These are phyloP conservation scores for Mycena vitilis DNA, from an alignment of 768 basidiomycete genomes.

Conservation along the genomic window DNA sequence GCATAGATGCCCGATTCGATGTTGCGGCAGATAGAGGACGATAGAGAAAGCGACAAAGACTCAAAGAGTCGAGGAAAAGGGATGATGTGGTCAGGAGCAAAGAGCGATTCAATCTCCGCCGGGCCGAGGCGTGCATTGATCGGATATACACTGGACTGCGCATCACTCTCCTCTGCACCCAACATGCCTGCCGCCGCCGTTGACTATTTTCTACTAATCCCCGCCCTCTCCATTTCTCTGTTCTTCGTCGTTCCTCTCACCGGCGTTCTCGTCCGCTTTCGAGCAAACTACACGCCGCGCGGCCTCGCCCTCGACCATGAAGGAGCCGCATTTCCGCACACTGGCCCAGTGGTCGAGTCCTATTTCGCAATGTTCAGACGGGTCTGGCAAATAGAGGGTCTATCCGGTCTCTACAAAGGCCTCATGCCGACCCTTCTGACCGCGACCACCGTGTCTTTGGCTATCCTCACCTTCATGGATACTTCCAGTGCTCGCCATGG, in stretches of 20 bases:
- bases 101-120: constrained; percentile 10
- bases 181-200: constrained; percentile 44
- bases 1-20: background rate
- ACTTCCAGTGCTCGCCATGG: constrained; percentile 71
- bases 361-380: constrained; percentile 81
- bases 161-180: background rate
- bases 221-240: constrained; percentile 65
- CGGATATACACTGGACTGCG: background rate
- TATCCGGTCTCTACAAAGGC: constrained; percentile 81
- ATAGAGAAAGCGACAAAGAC: constrained; percentile 36
- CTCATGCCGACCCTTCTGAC: constrained; percentile 63
- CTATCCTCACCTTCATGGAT: constrained; percentile 70
- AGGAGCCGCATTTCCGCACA: constrained; percentile 57
- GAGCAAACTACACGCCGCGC: constrained; percentile 89
- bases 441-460: constrained; percentile 66
- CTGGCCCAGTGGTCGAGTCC: constrained; percentile 77
- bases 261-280: constrained; percentile 78
- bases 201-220: constrained; percentile 54
- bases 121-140: background rate
- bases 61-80: constrained; percentile 2
- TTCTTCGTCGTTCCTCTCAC: constrained; percentile 69
- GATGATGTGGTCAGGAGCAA: constrained; percentile 44
- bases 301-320: constrained; percentile 84
- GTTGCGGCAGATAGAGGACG: background rate
- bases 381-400: constrained; percentile 76